Base-by-base conservation (phyloP, 495 filamentous ascomycete species). In the Aspergillus haitiensis region DNA sequence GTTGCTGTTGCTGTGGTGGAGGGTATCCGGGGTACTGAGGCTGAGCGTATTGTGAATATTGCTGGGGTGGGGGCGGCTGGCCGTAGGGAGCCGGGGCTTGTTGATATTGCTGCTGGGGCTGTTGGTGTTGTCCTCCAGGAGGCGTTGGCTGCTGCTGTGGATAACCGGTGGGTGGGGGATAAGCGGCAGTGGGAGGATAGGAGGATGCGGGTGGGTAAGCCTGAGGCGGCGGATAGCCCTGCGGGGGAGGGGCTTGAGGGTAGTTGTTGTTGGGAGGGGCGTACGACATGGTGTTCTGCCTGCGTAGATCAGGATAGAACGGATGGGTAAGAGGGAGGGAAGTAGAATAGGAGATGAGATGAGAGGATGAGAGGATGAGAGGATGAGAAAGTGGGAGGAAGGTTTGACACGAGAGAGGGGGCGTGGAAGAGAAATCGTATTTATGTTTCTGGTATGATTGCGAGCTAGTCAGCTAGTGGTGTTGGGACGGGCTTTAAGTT, bases 191-290 rank as follows among this genome's bases (percentile, higher is more conserved):
- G 15, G 16, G 48, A 12, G 48, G 49, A 21, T 59, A 59, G 6
- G 56, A 52, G 13, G 21, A 27, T 27, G 56, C 31, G 6, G 56
- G 56, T 11, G 56, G 56, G 32, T 59, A 59, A 32, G 37, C 37
- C 37, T 40, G 49, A 8, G 42, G 49, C 27, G 58, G 42, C 40
- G 58, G 46, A 31, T 62, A 52, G 31, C 59, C 59, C n/a, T 56
- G 59, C 36, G 52, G 59, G 27, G 59, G 59, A 55, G 53, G 54
- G 47, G 46, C n/a, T 47, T 62, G 59, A 11, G 59, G 36, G 54
- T 62, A 52, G 44, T 15, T 9, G 39, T 57, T 52, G 16, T 55
- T 47, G 34, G 49, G 58, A 6, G 47, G 59, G 3, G 59, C 39
- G 18, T 57, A 57, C 8, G 59, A 62, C 59, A 62, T 62, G 46